Percentiles rank a stretch among this genome's conserved stretches.
These are phyloP conservation scores for Neofusicoccum cordaticola DNA, from an alignment of 2,329 filamentous ascomycete genomes.

Conservation along the genomic window DNA sequence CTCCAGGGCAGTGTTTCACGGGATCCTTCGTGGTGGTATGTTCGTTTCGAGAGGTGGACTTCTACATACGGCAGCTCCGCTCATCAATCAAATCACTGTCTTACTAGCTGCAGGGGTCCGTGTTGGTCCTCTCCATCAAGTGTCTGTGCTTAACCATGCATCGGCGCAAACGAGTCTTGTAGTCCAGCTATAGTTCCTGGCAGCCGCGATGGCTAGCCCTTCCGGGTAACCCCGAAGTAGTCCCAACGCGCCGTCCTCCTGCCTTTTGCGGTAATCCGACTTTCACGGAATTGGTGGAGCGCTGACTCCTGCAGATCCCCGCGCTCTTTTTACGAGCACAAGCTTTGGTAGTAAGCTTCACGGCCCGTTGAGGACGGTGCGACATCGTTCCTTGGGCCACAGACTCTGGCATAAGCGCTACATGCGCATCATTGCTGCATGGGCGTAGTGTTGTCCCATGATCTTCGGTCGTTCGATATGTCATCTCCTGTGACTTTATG, in stretches of 20 bases:
- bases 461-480: too few relatives aligned
- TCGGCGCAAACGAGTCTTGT: neutral
- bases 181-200: neutral
- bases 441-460: too few relatives aligned
- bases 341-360: neutral
- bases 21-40: neutral
- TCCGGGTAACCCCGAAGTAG: neutral
- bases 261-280: neutral
- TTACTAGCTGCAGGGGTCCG: neutral
- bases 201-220: neutral
- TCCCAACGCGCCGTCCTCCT: neutral
- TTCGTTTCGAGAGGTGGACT: neutral
- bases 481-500: too few relatives aligned
- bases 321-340: neutral
- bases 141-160: too few relatives aligned
- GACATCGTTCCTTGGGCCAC: neutral
- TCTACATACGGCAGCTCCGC: neutral
- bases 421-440: neutral
- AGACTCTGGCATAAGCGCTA: neutral
- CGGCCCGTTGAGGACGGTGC: neutral
- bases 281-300: neutral
- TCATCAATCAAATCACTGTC: neutral
- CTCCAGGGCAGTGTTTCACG: neutral
- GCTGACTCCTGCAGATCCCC: neutral
- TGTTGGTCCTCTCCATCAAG: neutral